Base-by-base conservation (phyloP, 768 basidiomycete species). In the Termitomyces sp. region DNA sequence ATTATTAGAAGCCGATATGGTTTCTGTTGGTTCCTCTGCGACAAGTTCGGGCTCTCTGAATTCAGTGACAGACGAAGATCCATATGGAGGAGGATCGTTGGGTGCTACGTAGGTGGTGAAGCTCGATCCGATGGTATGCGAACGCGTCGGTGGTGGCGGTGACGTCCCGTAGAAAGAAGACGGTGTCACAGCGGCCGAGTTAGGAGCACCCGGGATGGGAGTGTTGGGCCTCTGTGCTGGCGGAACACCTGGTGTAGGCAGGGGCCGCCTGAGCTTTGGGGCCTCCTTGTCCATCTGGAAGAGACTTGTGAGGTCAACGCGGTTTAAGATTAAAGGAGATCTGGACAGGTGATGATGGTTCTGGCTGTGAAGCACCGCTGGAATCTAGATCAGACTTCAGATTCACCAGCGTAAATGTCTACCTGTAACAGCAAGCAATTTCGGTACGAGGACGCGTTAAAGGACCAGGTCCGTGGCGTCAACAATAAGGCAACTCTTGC, bases 21-120 rank as follows among this genome's bases (percentile, higher is more conserved):
- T 19, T 16, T 51, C 59, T 35, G 73, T 64, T 41, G 68, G 64
- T n/a, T 72, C 72, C 39, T 80, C 82, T 28, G 68, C 64, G 2
- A 84, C 74, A 11, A 82, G 72, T 63, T 85, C 81, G 0, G 83
- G 82, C 65, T 85, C 82, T 27, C 82, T 78, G 66, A 75, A 84
- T 19, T 67, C 70, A 12, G 68, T 64, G 42, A 66, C 68, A 40
- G 64, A 60, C 14, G 69, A 53, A 10, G 71, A 62, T 17, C 64
- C 59, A 58, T 77, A 77, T 14, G 70, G 66, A 19, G 78, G 75
- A 17, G 77, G 73, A 34, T 69, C 70, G 17, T 61, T 56, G 17
- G 74, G 68, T 9, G 72, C 57, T 5, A 73, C 60, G 62, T 76
- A 76, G 8, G 71, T 65, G 5, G 80, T 79, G 57, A 74, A 72